These are phyloP conservation scores for Colletotrichum sp. DNA, from an alignment of 2,329 filamentous ascomycete species.

Conservation along the genomic window DNA sequence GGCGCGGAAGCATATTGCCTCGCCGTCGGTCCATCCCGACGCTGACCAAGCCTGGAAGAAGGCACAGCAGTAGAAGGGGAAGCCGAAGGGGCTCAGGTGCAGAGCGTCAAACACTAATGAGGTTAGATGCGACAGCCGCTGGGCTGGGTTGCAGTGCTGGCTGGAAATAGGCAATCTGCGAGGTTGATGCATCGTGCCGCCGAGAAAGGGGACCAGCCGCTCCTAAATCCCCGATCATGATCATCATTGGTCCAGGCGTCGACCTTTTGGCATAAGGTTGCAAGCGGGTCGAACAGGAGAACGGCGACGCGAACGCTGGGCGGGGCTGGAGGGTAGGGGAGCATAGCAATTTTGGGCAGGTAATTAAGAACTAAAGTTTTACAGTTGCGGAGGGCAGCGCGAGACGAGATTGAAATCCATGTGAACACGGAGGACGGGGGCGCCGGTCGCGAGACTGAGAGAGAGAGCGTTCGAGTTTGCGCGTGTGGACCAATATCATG, in stretches of 20 bases:
- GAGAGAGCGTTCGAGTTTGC: neutral
- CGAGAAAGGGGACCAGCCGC: neutral
- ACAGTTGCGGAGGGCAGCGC: constrained; percentile 1
- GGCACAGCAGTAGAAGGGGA: neutral
- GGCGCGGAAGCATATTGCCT: constrained; percentile 45
- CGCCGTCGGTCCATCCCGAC: constrained; percentile 44
- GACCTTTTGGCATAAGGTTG: neutral
- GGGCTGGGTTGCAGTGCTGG: neutral
- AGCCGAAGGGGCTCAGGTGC: neutral
- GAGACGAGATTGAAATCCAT: neutral
- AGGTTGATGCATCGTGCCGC: neutral
- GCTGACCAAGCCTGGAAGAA: constrained; percentile 23
- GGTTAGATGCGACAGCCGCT: neutral
- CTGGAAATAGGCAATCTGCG: neutral
- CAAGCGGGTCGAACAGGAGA: constrained; percentile 16
- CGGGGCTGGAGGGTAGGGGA: neutral
- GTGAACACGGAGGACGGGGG: neutral
- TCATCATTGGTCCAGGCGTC: neutral
- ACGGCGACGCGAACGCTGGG: neutral
- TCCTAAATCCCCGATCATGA: neutral
- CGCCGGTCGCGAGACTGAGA: neutral
- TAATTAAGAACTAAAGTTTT: neutral
- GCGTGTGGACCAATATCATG: neutral
- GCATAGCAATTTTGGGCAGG: neutral
- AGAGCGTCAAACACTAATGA: constrained; percentile 4